A percentile compares a stretch with the other conserved stretches of the same genome.
These are phyloP conservation scores for Eucalyptus tenuipes DNA, from an alignment of 345 rosid genomes.

Conservation along the genomic window DNA sequence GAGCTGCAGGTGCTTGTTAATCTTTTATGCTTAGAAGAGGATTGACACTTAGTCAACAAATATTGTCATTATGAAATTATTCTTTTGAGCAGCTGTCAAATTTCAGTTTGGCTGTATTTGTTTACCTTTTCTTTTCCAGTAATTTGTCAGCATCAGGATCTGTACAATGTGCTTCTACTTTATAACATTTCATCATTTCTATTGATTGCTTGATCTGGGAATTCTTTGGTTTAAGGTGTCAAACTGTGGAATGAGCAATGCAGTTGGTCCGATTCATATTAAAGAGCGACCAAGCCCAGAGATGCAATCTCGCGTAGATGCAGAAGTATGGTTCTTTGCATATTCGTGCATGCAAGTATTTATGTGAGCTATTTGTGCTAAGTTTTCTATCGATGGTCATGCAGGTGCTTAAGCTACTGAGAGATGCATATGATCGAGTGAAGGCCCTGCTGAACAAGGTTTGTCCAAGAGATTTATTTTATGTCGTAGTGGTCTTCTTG, in stretches of 20 bases:
- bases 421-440: slow-evolving; percentile 96
- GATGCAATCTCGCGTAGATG: slow-evolving; percentile 93
- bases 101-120: not conserved
- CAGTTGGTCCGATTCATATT: slow-evolving; percentile 84
- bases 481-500: not conserved
- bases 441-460: slow-evolving; percentile 81
- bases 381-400: slow-evolving; percentile 1
- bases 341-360: not conserved
- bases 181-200: not conserved
- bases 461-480: not conserved
- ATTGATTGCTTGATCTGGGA: not conserved
- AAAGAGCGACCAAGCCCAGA: slow-evolving; percentile 94
- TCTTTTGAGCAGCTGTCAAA: not conserved
- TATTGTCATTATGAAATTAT: not conserved
- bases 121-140: not conserved
- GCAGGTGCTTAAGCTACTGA: slow-evolving; percentile 84
- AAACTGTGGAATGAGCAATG: slow-evolving; percentile 90
- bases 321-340: slow-evolving; percentile 47
- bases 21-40: not conserved
- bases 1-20: not conserved
- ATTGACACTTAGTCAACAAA: not conserved
- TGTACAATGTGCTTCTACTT: not conserved
- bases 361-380: not conserved
- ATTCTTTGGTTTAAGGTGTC: slow-evolving; percentile 42
- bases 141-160: not conserved